Evolutionary conservation across 805 yeast genomes (phyloP).

Genomic region (Teunomyces barrocoloradensis): DNA sequence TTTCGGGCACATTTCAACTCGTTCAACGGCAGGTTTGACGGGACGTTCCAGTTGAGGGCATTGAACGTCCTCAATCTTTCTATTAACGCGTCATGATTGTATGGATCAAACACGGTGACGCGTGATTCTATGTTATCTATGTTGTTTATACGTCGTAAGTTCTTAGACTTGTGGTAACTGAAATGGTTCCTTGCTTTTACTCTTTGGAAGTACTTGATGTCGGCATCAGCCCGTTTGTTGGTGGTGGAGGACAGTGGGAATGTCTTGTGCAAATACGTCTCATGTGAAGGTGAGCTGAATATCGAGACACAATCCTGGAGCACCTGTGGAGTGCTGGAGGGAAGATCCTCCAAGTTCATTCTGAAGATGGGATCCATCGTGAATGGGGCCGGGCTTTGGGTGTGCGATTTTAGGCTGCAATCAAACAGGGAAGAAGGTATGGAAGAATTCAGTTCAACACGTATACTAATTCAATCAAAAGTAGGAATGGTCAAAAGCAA

Average conservation of each 20-base stretch:
- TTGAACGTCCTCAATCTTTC: constrained; percentile 44
- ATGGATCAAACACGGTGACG: constrained; percentile 35
- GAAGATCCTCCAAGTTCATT: constrained; percentile 10
- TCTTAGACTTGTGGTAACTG: constrained; percentile 32
- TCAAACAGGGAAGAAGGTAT: not conserved
- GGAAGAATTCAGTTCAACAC: too few species aligned
- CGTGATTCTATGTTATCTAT: constrained; percentile 14
- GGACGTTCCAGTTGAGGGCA: constrained; percentile 48
- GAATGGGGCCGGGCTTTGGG: not conserved
- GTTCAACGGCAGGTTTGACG: constrained; percentile 26
- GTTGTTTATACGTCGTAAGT: constrained; percentile 4
- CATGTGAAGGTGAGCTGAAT: constrained; percentile 14
- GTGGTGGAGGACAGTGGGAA: constrained; percentile 8
- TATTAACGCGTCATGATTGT: constrained; percentile 30
- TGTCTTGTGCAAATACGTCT: constrained; percentile 6
- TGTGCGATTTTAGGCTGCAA: constrained; percentile 1
- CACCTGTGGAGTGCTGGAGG: constrained; percentile 20
- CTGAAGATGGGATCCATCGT: constrained; percentile 11
- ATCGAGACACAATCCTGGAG: constrained; percentile 24
- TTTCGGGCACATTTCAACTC: constrained; percentile 49
- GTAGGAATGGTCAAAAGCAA: not conserved
- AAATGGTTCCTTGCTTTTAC: constrained; percentile 37
- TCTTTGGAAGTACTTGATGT: constrained; percentile 36
- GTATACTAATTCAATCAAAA: not conserved
- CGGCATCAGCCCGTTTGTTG: constrained; percentile 20